These are phyloP conservation scores for Athelia psychrophila DNA, from an alignment of 1,284 basidiomycete species.

Conservation along the genomic window DNA sequence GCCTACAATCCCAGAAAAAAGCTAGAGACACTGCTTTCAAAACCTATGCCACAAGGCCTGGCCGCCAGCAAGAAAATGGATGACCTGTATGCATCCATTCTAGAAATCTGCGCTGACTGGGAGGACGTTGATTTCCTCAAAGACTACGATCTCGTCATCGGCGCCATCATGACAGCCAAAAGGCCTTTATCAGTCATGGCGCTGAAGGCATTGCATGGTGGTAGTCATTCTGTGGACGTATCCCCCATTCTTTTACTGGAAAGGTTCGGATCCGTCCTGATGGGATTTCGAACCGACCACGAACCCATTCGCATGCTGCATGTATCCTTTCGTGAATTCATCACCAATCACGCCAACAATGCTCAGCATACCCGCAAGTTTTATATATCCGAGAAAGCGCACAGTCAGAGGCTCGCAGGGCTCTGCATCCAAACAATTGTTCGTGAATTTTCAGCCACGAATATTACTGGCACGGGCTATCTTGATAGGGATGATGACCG, in stretches of 20 bases:
- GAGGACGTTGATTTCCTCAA: constrained; percentile 15
- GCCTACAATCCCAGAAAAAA: constrained; percentile 10
- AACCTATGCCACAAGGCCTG: neutral
- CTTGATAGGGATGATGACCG: too few species aligned
- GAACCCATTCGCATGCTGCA: too few species aligned
- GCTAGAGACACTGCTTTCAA: constrained; percentile 6
- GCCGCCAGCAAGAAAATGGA: constrained; percentile 15
- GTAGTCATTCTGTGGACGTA: too few species aligned
- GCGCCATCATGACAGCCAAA: constrained; percentile 9
- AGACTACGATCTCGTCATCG: constrained; percentile 15
- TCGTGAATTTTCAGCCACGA: neutral
- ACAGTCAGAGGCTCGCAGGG: constrained; percentile 6
- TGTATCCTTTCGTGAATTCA: constrained; percentile 11
- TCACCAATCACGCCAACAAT: constrained; percentile 8
- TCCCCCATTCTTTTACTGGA: too few species aligned
- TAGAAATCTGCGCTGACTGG: constrained; percentile 15
- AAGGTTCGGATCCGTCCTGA: too few species aligned
- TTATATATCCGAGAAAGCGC: constrained; percentile 4
- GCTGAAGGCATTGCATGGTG: too few species aligned
- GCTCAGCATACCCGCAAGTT: neutral
- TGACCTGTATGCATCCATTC: constrained; percentile 17
- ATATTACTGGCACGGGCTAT: neutral
- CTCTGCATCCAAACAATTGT: constrained; percentile 3
- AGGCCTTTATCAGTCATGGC: too few species aligned
- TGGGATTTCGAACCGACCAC: too few species aligned